phyloP scores from a whole-genome alignment of 345 rosid genomes.

The Gossypium anomalum region DNA sequence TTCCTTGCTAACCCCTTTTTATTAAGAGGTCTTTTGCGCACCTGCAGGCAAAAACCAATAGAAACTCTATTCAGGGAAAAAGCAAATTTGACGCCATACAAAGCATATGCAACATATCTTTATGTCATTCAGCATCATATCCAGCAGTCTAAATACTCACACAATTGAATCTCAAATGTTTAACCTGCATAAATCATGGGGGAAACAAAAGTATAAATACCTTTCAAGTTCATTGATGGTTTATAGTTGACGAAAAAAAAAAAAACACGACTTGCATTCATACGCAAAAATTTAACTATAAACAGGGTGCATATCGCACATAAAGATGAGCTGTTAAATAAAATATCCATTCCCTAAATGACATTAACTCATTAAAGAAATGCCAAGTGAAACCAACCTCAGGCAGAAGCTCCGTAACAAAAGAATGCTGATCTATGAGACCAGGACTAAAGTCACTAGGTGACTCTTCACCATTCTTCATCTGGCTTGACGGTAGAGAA shows the following conservation, averaged over 20 bases:
- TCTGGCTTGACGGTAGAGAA: constrained; percentile 52
- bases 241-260: neutral
- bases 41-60: constrained; percentile 40
- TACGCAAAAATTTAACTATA: neutral
- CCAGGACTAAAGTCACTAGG: constrained; percentile 85
- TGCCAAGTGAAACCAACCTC: constrained; percentile 48
- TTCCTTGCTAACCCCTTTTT: constrained; percentile 87
- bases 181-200: neutral
- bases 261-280: neutral
- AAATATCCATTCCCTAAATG: neutral
- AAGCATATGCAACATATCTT: neutral
- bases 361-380: neutral
- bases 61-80: neutral
- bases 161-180: neutral
- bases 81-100: neutral
- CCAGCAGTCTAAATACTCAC: neutral
- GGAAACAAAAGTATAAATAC: neutral
- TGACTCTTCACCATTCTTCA: constrained; percentile 69
- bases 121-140: neutral
- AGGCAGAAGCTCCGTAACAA: constrained; percentile 89
- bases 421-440: constrained; percentile 89
- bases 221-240: neutral
- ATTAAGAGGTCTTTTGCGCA: constrained; percentile 92
- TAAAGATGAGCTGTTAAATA: neutral
- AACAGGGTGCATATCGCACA: neutral